These are phyloP conservation scores for Waltergamsia citrina DNA, from an alignment of 2,329 filamentous ascomycete species.

Conservation along the genomic window DNA sequence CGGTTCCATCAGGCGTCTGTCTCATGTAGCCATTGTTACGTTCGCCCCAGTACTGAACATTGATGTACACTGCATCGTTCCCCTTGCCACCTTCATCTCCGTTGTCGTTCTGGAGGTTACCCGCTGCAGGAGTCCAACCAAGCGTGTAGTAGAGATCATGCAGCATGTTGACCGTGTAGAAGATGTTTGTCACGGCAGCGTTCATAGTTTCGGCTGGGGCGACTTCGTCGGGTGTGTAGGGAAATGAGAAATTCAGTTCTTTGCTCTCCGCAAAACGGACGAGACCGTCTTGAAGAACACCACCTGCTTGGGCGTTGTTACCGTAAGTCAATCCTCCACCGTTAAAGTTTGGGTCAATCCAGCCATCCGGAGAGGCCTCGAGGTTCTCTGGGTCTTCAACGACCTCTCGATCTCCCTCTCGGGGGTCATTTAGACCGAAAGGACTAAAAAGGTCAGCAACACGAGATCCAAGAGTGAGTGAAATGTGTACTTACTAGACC, in stretches of 20 bases:
- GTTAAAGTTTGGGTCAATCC: not conserved
- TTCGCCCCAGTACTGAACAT: conserved; percentile 38
- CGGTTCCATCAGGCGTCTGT: not conserved
- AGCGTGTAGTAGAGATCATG: conserved; percentile 44
- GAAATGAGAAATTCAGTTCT: conserved; percentile 29
- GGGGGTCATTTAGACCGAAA: not conserved
- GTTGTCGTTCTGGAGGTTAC: conserved; percentile 46
- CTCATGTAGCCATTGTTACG: conserved; percentile 36
- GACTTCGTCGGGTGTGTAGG: conserved; percentile 18
- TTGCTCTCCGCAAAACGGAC: conserved; percentile 18
- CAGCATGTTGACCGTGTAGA: conserved; percentile 45
- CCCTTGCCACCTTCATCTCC: conserved; percentile 34
- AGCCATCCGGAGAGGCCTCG: not conserved
- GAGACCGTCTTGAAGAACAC: not conserved
- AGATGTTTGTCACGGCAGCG: conserved; percentile 42
- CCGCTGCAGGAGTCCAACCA: conserved; percentile 42
- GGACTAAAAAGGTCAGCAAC: not conserved
- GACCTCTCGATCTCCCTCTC: not conserved
- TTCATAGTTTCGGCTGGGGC: conserved; percentile 29
- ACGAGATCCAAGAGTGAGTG: not conserved
- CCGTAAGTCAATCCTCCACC: not conserved
- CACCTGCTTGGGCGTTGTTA: conserved; percentile 1
- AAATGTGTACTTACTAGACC: conserved; percentile 39
- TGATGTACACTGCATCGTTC: conserved; percentile 38
- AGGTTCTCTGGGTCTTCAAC: conserved; percentile 35